Evolutionary conservation across 129 eudicot species (phyloP).

Genomic region (Smallanthus sonchifolius): DNA sequence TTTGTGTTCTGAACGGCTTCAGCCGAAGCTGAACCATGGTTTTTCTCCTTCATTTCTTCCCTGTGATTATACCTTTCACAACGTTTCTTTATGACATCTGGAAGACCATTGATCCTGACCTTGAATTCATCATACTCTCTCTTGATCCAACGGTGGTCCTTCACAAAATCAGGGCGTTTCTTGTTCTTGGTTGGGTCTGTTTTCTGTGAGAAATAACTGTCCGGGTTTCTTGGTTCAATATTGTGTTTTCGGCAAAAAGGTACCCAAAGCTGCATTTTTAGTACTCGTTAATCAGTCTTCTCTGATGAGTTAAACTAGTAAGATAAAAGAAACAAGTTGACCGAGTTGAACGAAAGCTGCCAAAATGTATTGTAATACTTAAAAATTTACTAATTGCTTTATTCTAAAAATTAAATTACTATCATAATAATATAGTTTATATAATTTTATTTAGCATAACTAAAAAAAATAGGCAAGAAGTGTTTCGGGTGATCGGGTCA

Average conservation of each 20-base stretch:
- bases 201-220: constrained; percentile 73
- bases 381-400: not conserved
- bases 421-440: not conserved
- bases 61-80: constrained; percentile 62
- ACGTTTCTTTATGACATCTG: constrained; percentile 73
- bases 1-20: constrained; percentile 33
- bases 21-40: constrained; percentile 23
- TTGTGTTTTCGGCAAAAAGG: constrained; percentile 92
- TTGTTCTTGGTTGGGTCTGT: constrained; percentile 82
- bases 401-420: too few species aligned
- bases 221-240: constrained; percentile 93
- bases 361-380: not conserved
- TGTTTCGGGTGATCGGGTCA: too few species aligned
- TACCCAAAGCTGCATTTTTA: constrained; percentile 64
- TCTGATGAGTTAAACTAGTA: not conserved
- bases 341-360: not conserved
- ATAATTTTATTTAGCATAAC: too few species aligned
- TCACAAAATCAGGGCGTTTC: constrained; percentile 70
- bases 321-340: not conserved
- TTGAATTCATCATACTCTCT: constrained; percentile 95
- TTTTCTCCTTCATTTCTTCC: constrained; percentile 52
- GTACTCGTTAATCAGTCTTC: not conserved
- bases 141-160: constrained; percentile 93
- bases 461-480: too few species aligned
- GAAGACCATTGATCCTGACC: constrained; percentile 87